These are phyloP conservation scores for Lichtheimia hyalospora DNA, from an alignment of 371 early-diverging fungal genomes.

Conservation along the genomic window DNA sequence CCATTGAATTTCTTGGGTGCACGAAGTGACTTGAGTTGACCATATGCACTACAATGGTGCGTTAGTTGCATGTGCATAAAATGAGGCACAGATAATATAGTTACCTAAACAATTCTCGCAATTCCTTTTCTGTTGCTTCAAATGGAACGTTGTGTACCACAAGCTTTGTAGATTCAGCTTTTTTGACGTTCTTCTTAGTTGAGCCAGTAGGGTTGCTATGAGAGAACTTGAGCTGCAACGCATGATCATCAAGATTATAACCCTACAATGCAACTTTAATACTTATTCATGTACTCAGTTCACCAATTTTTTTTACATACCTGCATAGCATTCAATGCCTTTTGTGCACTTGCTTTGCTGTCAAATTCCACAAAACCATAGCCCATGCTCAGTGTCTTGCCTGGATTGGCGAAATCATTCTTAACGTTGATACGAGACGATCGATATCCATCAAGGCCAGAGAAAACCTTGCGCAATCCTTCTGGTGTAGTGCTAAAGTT, in stretches of 20 bases:
- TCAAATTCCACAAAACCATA: constrained; percentile 97
- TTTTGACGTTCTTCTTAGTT: constrained; percentile 22
- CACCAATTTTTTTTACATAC: constrained; percentile 5
- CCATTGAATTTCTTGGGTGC: constrained; percentile 95
- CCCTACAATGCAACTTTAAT: constrained; percentile 38
- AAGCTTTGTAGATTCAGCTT: constrained; percentile 76
- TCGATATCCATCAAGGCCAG: constrained; percentile 69
- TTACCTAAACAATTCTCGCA: constrained; percentile 87
- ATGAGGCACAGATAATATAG: no score
- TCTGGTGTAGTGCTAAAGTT: constrained; percentile 87
- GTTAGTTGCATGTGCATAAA: no score
- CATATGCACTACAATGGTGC: constrained; percentile 64
- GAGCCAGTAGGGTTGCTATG: constrained; percentile 73
- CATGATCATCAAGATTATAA: constrained; percentile 81
- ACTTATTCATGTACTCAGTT: no score
- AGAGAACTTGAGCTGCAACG: constrained; percentile 85
- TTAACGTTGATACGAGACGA: constrained; percentile 79
- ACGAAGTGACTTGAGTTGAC: constrained; percentile 93
- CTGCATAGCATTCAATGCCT: constrained; percentile 84
- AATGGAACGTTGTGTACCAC: constrained; percentile 98
- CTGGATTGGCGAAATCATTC: constrained; percentile 77
- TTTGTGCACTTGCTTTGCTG: constrained; percentile 72
- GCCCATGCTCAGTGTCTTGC: constrained; percentile 85
- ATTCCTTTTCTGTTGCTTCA: constrained; percentile 96
- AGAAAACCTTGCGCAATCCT: constrained; percentile 69